Evolutionary conservation across 2,329 filamentous ascomycete species (phyloP).

Genomic region (Clathrospora elynae): DNA sequence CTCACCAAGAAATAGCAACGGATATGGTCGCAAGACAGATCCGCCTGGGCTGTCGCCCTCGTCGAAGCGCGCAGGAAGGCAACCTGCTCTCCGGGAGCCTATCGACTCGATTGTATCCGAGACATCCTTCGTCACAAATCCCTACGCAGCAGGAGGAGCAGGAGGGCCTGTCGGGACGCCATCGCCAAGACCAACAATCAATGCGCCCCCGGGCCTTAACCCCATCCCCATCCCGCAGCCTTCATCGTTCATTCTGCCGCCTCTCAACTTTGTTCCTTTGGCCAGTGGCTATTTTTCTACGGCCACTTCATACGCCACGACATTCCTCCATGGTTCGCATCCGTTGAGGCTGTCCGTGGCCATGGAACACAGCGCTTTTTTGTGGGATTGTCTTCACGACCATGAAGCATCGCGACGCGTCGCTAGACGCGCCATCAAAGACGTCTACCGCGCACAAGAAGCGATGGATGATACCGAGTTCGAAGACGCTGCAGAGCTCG

Average conservation of each 20-base stretch:
- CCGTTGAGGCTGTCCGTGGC: slow-evolving; percentile 87
- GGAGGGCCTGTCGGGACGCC: slow-evolving; percentile 49
- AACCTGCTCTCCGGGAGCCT: slow-evolving; percentile 53
- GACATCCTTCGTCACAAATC: slow-evolving; percentile 58
- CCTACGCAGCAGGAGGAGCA: slow-evolving; percentile 47
- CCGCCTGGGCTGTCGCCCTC: slow-evolving; percentile 35
- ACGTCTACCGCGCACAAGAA: slow-evolving; percentile 89
- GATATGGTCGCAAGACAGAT: slow-evolving; percentile 32
- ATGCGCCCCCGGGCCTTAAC: slow-evolving; percentile 52
- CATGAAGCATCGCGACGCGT: slow-evolving; percentile 73
- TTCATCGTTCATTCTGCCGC: slow-evolving; percentile 77
- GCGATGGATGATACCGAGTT: slow-evolving; percentile 97
- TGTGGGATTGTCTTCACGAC: slow-evolving; percentile 92
- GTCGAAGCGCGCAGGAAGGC: slow-evolving; percentile 43
- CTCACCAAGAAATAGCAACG: slow-evolving; percentile 32
- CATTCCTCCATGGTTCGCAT: slow-evolving; percentile 82
- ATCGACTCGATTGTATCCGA: slow-evolving; percentile 57
- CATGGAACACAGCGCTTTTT: slow-evolving; percentile 88
- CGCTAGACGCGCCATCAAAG: slow-evolving; percentile 81
- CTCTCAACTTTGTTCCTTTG: slow-evolving; percentile 80
- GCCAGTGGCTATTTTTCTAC: slow-evolving; percentile 81
- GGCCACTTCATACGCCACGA: slow-evolving; percentile 74
- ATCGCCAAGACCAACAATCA: slow-evolving; percentile 50
- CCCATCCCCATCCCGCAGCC: slow-evolving; percentile 51
- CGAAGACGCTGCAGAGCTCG: slow-evolving; percentile 84